Percentiles rank a stretch among this genome's conserved stretches.
These are phyloP conservation scores for Emergomyces orientalis DNA, from an alignment of 2,329 filamentous ascomycete species.

Conservation along the genomic window DNA sequence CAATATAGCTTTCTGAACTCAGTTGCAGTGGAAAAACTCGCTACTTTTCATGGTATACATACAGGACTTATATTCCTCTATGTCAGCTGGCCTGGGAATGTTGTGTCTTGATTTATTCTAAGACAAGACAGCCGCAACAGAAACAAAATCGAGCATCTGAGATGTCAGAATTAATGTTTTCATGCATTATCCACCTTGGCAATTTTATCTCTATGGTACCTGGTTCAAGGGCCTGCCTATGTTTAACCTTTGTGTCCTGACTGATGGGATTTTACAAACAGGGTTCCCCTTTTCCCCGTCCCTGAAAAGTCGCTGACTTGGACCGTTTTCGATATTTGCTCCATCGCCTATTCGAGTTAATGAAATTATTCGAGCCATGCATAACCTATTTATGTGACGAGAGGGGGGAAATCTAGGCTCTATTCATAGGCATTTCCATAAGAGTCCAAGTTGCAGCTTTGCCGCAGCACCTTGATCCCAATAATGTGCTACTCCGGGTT, in stretches of 20 bases:
- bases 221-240: neutral
- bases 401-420: neutral
- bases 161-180: neutral
- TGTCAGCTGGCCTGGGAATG: neutral
- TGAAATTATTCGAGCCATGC: neutral
- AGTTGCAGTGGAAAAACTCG: neutral
- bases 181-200: neutral
- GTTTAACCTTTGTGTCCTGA: neutral
- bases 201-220: neutral
- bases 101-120: neutral
- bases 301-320: neutral
- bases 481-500: neutral
- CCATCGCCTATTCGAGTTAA: neutral
- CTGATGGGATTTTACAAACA: neutral
- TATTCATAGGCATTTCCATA: neutral
- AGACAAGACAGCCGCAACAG: neutral
- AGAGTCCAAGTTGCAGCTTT: neutral
- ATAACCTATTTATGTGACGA: neutral
- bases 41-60: neutral
- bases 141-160: neutral
- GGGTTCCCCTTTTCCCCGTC: neutral
- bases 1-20: neutral
- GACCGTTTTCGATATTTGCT: neutral
- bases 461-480: neutral
- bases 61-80: neutral